These are phyloP conservation scores for Periglandula ipomoeae DNA, from an alignment of 2,329 filamentous ascomycete species.

Conservation along the genomic window DNA sequence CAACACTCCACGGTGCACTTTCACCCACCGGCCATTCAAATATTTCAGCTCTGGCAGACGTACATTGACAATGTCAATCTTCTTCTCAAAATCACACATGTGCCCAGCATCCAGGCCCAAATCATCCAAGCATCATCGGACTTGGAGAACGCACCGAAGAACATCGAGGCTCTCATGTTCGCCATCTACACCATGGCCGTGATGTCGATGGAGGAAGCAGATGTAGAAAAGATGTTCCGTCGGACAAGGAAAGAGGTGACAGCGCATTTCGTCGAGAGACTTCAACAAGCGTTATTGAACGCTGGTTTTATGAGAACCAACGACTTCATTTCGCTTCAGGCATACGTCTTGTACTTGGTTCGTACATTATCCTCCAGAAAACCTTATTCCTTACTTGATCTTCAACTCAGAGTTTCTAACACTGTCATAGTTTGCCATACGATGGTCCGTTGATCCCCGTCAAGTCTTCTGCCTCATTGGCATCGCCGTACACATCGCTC, in stretches of 20 bases:
- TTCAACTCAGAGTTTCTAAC: not conserved
- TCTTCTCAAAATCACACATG: slow-evolving; percentile 58
- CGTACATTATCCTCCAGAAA: slow-evolving; percentile 13
- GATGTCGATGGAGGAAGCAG: slow-evolving; percentile 46
- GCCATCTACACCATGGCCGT: slow-evolving; percentile 52
- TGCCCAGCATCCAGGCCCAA: slow-evolving; percentile 53
- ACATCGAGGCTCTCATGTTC: slow-evolving; percentile 60
- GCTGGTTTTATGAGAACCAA: slow-evolving; percentile 58
- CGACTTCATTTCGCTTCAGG: slow-evolving; percentile 58
- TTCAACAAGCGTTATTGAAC: slow-evolving; percentile 57
- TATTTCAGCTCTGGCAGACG: slow-evolving; percentile 58
- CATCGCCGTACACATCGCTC: slow-evolving; percentile 57
- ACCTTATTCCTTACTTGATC: not conserved
- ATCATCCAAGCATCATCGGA: slow-evolving; percentile 54
- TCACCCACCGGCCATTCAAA: slow-evolving; percentile 48
- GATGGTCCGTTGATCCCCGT: slow-evolving; percentile 49
- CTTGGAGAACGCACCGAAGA: slow-evolving; percentile 41
- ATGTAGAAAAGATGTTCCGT: slow-evolving; percentile 44
- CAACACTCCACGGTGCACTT: slow-evolving; percentile 33
- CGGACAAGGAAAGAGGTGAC: slow-evolving; percentile 42
- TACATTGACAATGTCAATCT: slow-evolving; percentile 64
- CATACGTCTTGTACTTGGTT: slow-evolving; percentile 58
- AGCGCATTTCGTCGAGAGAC: slow-evolving; percentile 44
- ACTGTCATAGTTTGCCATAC: slow-evolving; percentile 39
- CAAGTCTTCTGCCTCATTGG: slow-evolving; percentile 44